These are phyloP conservation scores for Hypoxylon crocopeplum DNA, from an alignment of 495 filamentous ascomycete genomes.

Conservation along the genomic window DNA sequence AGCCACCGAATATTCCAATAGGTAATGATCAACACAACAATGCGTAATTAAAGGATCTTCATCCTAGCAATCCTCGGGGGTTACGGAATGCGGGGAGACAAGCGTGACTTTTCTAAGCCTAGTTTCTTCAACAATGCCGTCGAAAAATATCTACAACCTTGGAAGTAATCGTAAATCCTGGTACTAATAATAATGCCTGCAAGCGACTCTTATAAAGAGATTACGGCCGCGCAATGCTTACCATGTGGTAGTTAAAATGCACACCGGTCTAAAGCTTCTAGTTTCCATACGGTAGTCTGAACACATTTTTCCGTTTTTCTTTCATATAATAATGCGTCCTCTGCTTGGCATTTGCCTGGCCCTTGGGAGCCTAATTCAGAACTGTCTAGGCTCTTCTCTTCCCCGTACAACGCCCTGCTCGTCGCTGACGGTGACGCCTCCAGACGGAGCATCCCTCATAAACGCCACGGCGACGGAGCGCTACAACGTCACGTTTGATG, in stretches of 20 bases:
- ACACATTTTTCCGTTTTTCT: too few relatives aligned
- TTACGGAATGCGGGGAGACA: neutral
- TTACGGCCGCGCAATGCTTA: neutral
- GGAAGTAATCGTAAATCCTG: neutral
- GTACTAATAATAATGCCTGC: neutral
- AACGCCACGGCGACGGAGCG: conserved; percentile 27
- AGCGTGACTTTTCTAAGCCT: neutral
- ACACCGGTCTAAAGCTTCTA: neutral
- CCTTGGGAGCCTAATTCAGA: conserved; percentile 14
- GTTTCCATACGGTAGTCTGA: neutral
- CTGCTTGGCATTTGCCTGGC: neutral
- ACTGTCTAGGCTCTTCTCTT: conserved; percentile 1
- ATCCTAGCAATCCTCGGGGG: neutral
- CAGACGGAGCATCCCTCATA: conserved; percentile 14
- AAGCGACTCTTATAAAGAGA: conserved; percentile 2
- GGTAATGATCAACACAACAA: too few relatives aligned
- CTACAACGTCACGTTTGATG: conserved; percentile 20
- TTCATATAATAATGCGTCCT: neutral
- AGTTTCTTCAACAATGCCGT: neutral
- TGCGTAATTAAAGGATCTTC: conserved; percentile 4
- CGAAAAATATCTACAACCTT: neutral
- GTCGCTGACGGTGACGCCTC: conserved; percentile 17
- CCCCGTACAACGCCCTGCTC: conserved; percentile 3
- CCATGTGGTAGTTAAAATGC: neutral
- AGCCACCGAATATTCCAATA: too few relatives aligned